These are phyloP conservation scores for Alternaria incomplexa DNA, from an alignment of 2,329 filamentous ascomycete species.

Conservation along the genomic window DNA sequence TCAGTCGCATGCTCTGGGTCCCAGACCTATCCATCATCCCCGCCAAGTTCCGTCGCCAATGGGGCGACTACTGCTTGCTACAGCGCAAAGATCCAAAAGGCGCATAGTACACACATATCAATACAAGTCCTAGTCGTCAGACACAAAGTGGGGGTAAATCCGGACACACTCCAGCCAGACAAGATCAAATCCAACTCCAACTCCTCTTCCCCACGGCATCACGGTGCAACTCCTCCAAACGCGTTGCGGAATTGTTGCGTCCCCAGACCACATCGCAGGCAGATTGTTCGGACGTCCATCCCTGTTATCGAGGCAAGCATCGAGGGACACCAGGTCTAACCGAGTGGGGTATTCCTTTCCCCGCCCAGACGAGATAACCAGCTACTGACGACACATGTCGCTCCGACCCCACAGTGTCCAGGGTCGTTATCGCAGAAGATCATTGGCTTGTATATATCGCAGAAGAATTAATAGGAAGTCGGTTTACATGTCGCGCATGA, in stretches of 20 bases:
- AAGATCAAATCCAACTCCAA: neutral
- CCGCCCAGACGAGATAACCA: conserved; percentile 10
- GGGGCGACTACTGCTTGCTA: conserved; percentile 88
- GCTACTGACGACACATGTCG: conserved; percentile 18
- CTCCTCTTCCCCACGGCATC: neutral
- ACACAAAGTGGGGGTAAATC: neutral
- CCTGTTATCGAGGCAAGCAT: neutral
- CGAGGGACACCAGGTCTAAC: conserved; percentile 13
- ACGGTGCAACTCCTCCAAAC: neutral
- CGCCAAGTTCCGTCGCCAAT: conserved; percentile 71
- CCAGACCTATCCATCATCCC: conserved; percentile 75
- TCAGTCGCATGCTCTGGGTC: conserved; percentile 82
- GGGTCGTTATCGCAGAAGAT: conserved; percentile 18
- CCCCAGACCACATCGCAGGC: neutral
- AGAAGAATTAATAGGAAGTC: conserved; percentile 8
- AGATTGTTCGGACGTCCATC: neutral
- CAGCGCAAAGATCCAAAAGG: conserved; percentile 51
- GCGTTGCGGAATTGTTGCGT: neutral
- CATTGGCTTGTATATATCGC: neutral
- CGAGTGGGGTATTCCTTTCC: conserved; percentile 31
- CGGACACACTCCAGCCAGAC: neutral
- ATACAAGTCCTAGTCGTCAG: too few species aligned
- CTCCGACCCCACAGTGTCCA: conserved; percentile 21
- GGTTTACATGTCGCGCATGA: conserved; percentile 11
- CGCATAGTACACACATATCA: neutral